These are phyloP conservation scores for Fusarium sp. DNA, from an alignment of 2,329 filamentous ascomycete species.

Conservation along the genomic window DNA sequence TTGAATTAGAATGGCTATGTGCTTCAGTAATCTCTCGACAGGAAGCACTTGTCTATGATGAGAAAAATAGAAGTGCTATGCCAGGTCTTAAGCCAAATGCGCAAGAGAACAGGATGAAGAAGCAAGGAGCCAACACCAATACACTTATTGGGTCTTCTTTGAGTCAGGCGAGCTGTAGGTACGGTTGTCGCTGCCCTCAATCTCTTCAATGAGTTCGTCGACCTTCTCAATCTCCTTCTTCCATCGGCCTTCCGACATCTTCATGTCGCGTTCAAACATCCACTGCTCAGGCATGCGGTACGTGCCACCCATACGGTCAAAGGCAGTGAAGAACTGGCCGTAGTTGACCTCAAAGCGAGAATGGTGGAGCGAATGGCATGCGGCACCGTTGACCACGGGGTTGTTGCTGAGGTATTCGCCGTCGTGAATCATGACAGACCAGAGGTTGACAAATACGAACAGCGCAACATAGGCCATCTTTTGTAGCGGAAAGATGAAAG, in stretches of 20 bases:
- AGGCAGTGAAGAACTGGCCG: slow-evolving; percentile 91
- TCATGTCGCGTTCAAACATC: slow-evolving; percentile 84
- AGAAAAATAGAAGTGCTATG: too few species aligned
- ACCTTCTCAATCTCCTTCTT: slow-evolving; percentile 68
- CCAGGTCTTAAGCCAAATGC: neutral
- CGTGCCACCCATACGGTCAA: slow-evolving; percentile 87
- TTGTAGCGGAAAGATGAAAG: slow-evolving; percentile 91
- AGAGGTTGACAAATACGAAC: slow-evolving; percentile 94
- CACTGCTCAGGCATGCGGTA: slow-evolving; percentile 88
- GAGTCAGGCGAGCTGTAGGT: slow-evolving; percentile 54
- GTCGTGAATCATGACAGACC: slow-evolving; percentile 96
- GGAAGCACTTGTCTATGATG: too few species aligned
- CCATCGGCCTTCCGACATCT: slow-evolving; percentile 86
- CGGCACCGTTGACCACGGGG: slow-evolving; percentile 92
- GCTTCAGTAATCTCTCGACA: neutral
- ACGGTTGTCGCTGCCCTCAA: slow-evolving; percentile 68
- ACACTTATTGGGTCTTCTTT: slow-evolving; percentile 57
- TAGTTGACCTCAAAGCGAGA: slow-evolving; percentile 74
- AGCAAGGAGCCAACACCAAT: neutral
- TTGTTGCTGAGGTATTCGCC: slow-evolving; percentile 93
- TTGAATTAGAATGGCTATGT: neutral
- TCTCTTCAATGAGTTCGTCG: slow-evolving; percentile 78
- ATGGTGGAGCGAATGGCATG: slow-evolving; percentile 86
- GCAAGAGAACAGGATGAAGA: neutral
- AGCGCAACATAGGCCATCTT: slow-evolving; percentile 88